phyloP scores from a whole-genome alignment of 1,139 yeast genomes.

The Saccharomyces pastorianus region DNA sequence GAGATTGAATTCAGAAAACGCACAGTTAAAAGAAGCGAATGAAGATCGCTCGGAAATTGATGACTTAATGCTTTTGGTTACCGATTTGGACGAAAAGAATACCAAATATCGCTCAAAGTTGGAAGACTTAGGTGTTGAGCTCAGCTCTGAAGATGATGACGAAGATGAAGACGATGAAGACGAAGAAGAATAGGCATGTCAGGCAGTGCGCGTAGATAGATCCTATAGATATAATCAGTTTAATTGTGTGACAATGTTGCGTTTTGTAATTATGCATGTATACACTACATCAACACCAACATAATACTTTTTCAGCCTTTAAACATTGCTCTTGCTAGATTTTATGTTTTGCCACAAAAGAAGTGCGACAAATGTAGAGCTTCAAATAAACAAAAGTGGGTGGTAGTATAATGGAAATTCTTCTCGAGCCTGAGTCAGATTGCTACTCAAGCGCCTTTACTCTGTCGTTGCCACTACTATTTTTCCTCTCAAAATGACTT shows the following conservation, averaged over 20 bases:
- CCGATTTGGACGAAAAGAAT: conserved; percentile 66
- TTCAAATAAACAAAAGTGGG: too few species aligned
- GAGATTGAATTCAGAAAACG: conserved; percentile 10
- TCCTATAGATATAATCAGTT: not conserved
- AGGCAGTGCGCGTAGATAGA: not conserved
- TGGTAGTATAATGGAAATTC: too few species aligned
- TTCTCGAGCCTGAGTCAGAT: too few species aligned
- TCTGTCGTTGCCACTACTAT: too few species aligned
- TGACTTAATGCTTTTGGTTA: conserved; percentile 64
- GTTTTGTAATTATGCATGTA: too few species aligned
- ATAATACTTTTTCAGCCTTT: too few species aligned
- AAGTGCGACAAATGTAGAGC: too few species aligned
- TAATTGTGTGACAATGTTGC: not conserved
- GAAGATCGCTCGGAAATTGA: conserved; percentile 46
- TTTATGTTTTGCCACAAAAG: too few species aligned
- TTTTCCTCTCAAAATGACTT: too few species aligned
- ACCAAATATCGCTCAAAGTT: conserved; percentile 50
- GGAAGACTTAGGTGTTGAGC: conserved; percentile 42
- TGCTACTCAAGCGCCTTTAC: too few species aligned
- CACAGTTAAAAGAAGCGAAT: conserved; percentile 10
- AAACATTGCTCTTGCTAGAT: too few species aligned
- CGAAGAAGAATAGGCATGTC: not conserved
- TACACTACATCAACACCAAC: too few species aligned
- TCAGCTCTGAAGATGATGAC: conserved; percentile 44
- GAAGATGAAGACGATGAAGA: conserved; percentile 2